These are phyloP conservation scores for Otatea glauca DNA, from an alignment of 176 grass and related monocot genomes.

Conservation along the genomic window DNA sequence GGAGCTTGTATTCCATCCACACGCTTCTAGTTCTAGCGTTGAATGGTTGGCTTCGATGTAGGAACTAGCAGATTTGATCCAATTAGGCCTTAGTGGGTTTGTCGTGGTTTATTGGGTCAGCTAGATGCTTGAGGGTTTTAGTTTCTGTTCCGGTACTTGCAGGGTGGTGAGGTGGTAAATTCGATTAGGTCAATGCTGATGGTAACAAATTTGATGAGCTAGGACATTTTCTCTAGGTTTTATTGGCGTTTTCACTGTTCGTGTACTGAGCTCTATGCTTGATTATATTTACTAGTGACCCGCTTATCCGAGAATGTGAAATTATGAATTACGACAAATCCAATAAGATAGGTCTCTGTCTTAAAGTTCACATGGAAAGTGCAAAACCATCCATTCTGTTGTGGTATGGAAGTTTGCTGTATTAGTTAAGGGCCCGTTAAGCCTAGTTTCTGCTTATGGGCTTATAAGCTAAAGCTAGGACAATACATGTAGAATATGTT, in stretches of 20 bases:
- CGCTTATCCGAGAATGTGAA: background rate
- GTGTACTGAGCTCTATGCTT: background rate
- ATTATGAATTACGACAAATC: background rate
- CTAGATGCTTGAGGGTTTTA: background rate
- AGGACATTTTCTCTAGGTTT: background rate
- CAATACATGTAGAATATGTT: background rate
- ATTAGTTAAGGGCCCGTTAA: background rate
- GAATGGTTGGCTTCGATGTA: background rate
- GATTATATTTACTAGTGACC: background rate
- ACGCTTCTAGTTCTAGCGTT: conserved; percentile 9
- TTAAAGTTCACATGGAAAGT: background rate
- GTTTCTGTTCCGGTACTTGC: conserved; percentile 11
- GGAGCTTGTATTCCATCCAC: background rate
- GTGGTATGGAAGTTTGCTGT: background rate
- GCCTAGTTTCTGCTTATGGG: background rate
- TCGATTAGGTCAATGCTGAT: background rate
- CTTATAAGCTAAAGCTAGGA: background rate
- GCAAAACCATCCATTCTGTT: background rate
- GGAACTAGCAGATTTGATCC: conserved; percentile 11
- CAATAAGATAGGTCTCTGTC: background rate
- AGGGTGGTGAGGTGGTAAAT: background rate
- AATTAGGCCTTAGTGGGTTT: background rate
- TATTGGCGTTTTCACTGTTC: background rate
- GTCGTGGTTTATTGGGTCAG: background rate
- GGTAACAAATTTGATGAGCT: background rate